A percentile compares a stretch with the other conserved stretches of the same genome.
These are phyloP conservation scores for Cercospora nicotianae DNA, from an alignment of 2,329 filamentous ascomycete genomes.

Conservation along the genomic window DNA sequence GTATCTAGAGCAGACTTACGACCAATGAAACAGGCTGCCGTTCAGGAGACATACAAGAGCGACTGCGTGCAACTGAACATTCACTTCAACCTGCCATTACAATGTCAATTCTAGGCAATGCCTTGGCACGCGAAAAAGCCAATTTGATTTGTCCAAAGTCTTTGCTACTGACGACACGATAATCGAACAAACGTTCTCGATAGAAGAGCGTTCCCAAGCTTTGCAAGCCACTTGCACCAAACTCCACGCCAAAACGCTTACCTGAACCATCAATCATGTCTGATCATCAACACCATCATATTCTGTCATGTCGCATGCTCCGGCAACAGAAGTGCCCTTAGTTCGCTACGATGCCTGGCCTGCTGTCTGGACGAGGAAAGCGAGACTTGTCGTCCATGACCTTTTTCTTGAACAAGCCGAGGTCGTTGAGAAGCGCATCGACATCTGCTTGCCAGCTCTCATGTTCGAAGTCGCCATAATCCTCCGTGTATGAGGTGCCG, in stretches of 20 bases:
- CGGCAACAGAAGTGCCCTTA: not conserved
- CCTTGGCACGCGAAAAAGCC: not conserved
- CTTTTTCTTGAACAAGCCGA: conserved; percentile 79
- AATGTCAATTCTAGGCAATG: not conserved
- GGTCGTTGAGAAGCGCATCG: conserved; percentile 76
- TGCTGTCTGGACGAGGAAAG: conserved; percentile 45
- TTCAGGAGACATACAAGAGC: not conserved
- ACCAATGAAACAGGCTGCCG: not conserved
- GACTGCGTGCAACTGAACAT: not conserved
- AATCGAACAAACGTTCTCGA: not conserved
- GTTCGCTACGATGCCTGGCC: not conserved
- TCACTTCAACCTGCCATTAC: not conserved
- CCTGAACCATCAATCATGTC: conserved; percentile 8
- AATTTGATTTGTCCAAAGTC: not conserved
- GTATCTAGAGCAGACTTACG: not conserved
- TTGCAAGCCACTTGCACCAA: not conserved
- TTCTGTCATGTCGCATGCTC: not conserved
- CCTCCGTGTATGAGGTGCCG: conserved; percentile 48
- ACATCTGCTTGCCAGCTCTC: conserved; percentile 71
- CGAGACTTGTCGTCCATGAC: conserved; percentile 76
- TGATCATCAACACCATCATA: not conserved
- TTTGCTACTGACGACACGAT: not conserved
- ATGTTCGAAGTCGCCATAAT: conserved; percentile 43
- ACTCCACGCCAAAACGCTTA: conserved; percentile 13
- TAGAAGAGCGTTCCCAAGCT: not conserved